Base-by-base conservation (phyloP, 768 basidiomycete species). In the Lactifluus hygrophoroides region DNA sequence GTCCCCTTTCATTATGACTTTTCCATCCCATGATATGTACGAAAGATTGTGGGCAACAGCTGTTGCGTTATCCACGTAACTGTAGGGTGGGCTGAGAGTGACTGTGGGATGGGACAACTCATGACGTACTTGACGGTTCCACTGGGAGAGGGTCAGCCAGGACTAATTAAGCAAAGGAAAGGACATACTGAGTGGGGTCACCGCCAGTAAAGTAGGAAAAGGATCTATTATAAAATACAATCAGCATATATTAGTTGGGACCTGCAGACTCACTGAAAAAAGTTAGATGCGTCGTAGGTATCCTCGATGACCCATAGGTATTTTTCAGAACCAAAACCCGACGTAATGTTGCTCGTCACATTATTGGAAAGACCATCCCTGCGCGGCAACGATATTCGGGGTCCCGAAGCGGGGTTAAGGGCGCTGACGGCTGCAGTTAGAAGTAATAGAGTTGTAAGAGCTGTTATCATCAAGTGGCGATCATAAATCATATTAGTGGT, bases 1-100 rank as follows among this genome's bases (percentile, higher is more conserved):
- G 61, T 91, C 88, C 13, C 85, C 86, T 66, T 84, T 81, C 87
- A 91, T 90, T 19, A 88, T 76, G 35, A 87, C 83, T 30, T 76
- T 77, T 37, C 78, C 79, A 67, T 84, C 74, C 21, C 75, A 74
- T 13, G 78, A 73, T 14, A 85, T 76, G 67, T 77, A 88, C 1
- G 78, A 81, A 8, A 90, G 76, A 45, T 76, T 72, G 40, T 74
- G 69, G 11, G 73, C 66, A 64, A 84, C 79, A 3, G 87, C 86
- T 49, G 73, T 76, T 16, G 70, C 70, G 53, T 69, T 58, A 64
- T 86, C 75, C 50, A 87, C 79, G 69, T 85, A 90, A 54, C 88
- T 90, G 63, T 38, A 14, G 48, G 28, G 44, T 23, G 25, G 43
- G 49, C 68, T 27, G 23, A 23, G n/a, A 40, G 40, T 50, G 13